Base-by-base conservation (phyloP, 2,329 filamentous ascomycete species). In the Arthrinium phaeospermum region DNA sequence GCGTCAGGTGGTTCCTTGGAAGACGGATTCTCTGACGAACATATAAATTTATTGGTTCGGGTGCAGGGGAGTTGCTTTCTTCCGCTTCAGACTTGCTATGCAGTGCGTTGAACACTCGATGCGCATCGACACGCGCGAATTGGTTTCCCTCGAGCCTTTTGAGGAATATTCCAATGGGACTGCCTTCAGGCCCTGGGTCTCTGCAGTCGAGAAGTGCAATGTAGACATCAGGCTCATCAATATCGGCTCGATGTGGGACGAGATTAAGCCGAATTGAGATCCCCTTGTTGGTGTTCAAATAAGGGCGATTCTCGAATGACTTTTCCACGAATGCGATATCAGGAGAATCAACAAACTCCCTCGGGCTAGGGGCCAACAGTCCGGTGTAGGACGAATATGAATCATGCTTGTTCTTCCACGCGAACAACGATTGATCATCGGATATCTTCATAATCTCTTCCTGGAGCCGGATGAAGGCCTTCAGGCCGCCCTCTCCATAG, bases 401-500 rank as follows among this genome's bases (percentile, higher is more conserved):
- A 22, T 37, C 6, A 30, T 61, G 30, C 12, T 61, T 3, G 7
- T 61, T 61, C 22, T 19, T 37, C 70, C 70, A 71, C 22, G 24
- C 16, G 24, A 71, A 71, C 14, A 71, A 46, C 13, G 70, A 47
- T 16, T 67, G 61, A 19, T 71, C 70, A 27, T 71, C 51, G n/a
- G 41, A 46, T 7, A 10, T 70, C 49, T 74, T 75, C 16, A 74
- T 6, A 53, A 72, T 53, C 57, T 76, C 73, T 44, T 75, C 73
- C 30, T 64, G 75, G 4, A 75, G 73, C 24, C 76, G 72, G 12
- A 37, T 71, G 14, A 67, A 45, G 53, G 75, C 75, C 1, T 72
- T 73, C 69, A 73, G 34, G 57, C 69, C 16, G 16, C 72, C 73
- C 45, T 76, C 71, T 13, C 75, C 71, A 53, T 73, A 75, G 16